Evolutionary conservation across 2,329 filamentous ascomycete species (phyloP).

Genomic region (Ceratocystis colombiana): DNA sequence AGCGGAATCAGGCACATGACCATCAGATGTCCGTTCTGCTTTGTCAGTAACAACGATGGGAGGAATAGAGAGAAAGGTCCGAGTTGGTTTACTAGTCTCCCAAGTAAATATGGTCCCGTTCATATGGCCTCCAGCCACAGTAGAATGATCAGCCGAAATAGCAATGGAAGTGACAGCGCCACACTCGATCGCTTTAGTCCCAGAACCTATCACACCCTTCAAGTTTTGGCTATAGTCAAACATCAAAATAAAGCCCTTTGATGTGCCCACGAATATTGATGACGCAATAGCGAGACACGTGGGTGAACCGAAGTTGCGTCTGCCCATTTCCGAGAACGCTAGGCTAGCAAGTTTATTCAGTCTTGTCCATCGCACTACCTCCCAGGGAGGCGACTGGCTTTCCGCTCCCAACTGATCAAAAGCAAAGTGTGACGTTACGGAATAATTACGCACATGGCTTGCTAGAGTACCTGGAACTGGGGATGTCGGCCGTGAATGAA

Average conservation of each 20-base stretch:
- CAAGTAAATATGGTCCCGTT: constrained; percentile 93
- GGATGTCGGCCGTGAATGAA: constrained; percentile 59
- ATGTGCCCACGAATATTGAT: constrained; percentile 80
- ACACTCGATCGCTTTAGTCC: constrained; percentile 87
- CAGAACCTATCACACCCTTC: constrained; percentile 85
- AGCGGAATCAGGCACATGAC: constrained; percentile 66
- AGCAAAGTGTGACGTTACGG: constrained; percentile 60
- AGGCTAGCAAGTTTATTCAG: constrained; percentile 80
- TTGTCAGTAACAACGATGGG: constrained; percentile 60
- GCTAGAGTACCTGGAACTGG: constrained; percentile 56
- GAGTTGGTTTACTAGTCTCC: constrained; percentile 73
- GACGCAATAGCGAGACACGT: constrained; percentile 85
- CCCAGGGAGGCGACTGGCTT: constrained; percentile 75
- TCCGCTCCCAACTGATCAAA: constrained; percentile 55
- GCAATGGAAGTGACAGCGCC: constrained; percentile 79
- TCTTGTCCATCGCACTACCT: constrained; percentile 92
- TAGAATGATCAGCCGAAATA: constrained; percentile 86
- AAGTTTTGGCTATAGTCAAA: constrained; percentile 97
- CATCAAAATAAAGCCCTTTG: constrained; percentile 85
- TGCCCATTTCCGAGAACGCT: constrained; percentile 84
- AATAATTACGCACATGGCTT: constrained; percentile 71
- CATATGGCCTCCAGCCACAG: constrained; percentile 79
- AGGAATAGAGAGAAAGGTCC: constrained; percentile 79
- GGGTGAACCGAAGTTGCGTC: constrained; percentile 81
- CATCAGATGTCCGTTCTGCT: constrained; percentile 49